Conservation (phyloP, 2,329 filamentous ascomycete genomes). For the Fusarium sublunatum region DNA sequence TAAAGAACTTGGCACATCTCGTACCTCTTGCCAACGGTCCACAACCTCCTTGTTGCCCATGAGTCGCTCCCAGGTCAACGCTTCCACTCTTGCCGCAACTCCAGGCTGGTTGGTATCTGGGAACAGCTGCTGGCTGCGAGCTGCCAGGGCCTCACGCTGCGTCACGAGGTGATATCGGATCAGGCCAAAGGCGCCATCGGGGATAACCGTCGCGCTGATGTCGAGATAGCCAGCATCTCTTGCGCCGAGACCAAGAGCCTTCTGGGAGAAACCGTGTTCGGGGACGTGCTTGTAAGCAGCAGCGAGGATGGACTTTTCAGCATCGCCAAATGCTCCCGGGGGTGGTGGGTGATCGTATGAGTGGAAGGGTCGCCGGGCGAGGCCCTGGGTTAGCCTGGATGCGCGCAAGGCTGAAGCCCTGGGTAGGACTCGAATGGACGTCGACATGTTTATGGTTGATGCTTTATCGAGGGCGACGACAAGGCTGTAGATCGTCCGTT, state of each 20-base stretch:
- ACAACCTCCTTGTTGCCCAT: constrained; percentile 79
- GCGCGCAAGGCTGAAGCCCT: constrained; percentile 27
- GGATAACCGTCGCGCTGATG: constrained; percentile 84
- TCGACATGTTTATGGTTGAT: constrained; percentile 27
- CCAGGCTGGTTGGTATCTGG: constrained; percentile 53
- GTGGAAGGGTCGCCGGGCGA: constrained; percentile 66
- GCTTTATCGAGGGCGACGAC: neutral
- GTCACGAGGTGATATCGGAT: constrained; percentile 80
- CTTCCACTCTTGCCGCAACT: constrained; percentile 73
- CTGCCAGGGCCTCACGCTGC: constrained; percentile 70
- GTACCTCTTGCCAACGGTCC: constrained; percentile 86
- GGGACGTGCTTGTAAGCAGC: constrained; percentile 85
- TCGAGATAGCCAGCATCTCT: constrained; percentile 87
- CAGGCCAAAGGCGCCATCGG: constrained; percentile 82
- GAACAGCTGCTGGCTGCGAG: constrained; percentile 55
- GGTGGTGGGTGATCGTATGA: constrained; percentile 74
- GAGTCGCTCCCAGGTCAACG: constrained; percentile 80
- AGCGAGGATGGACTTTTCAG: constrained; percentile 81
- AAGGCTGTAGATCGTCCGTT: constrained; percentile 17
- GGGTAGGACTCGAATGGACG: constrained; percentile 27
- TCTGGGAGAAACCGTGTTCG: constrained; percentile 80
- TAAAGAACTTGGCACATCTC: constrained; percentile 40
- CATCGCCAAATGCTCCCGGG: constrained; percentile 70
- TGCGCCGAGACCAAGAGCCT: constrained; percentile 79
- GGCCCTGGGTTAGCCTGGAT: constrained; percentile 26